phyloP scores from a whole-genome alignment of 495 filamentous ascomycete species.

The Cetradonia linearis region DNA sequence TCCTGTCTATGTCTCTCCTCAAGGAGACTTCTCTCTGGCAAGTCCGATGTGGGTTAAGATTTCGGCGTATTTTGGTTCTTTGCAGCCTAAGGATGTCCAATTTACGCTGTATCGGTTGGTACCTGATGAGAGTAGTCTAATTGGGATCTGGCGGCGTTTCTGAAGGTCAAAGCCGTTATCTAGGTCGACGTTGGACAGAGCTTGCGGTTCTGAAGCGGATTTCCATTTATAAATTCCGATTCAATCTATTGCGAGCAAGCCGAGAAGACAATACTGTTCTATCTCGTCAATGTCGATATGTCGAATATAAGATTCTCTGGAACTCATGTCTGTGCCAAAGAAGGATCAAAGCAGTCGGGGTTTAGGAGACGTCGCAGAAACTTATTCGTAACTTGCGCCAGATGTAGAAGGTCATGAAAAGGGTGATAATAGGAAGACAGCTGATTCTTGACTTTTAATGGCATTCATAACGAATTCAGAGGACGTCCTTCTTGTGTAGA shows the following conservation, averaged over 20 bases:
- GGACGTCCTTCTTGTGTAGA: too few relatives aligned
- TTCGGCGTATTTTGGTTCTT: not conserved
- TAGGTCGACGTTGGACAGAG: not conserved
- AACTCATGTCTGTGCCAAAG: not conserved
- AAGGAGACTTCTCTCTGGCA: not conserved
- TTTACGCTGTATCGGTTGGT: not conserved
- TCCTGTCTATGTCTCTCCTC: not conserved
- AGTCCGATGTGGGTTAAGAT: not conserved
- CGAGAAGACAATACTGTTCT: not conserved
- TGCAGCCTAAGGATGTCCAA: not conserved
- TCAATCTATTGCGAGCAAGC: not conserved
- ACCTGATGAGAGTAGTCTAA: too few relatives aligned
- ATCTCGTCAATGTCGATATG: too few relatives aligned
- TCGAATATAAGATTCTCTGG: not conserved
- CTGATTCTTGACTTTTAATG: too few relatives aligned
- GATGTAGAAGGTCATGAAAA: too few relatives aligned
- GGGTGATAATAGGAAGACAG: too few relatives aligned
- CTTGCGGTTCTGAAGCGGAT: not conserved
- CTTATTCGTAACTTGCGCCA: too few relatives aligned
- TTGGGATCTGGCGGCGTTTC: not conserved
- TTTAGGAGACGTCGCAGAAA: too few relatives aligned
- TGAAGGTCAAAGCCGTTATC: not conserved
- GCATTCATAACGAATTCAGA: too few relatives aligned
- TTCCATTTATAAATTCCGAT: too few relatives aligned
- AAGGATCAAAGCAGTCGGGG: not conserved